Evolutionary conservation across 371 early-diverging fungal genomes (phyloP), one percentile per base, ranked within the genome.

Genomic region (Phascolomyces articulosus): DNA sequence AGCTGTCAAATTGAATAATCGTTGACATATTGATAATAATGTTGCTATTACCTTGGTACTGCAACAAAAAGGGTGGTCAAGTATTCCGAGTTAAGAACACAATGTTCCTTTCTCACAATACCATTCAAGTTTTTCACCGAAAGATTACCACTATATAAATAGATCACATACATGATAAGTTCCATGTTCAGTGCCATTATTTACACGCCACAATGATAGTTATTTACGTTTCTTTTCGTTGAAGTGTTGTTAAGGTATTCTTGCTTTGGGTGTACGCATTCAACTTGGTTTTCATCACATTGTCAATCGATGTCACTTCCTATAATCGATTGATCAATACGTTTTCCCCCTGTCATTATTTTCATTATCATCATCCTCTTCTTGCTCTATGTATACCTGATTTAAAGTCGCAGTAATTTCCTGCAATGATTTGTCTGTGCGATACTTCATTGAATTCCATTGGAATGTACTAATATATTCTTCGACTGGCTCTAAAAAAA

Each of bases 381-480:
- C 16, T n/a, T 49, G 16, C 9, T 26, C 7, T 60, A 31, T 58
- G 18, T 8, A 60, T 61, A 78, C 84, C 69, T 84, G 78, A 47
- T 68, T 72, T 34, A 98, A 86, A 55, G 87, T 77, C 38, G 90
- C 87, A 1, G 91, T 83, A 15, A 96, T 87, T 65, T 97, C 98
- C 58, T 89, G 85, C 65, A 97, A 76, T 8, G 95, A 85, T 75
- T 93, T 93, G 78, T 98, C 98, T 0, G 91, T 87, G 55, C 98
- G 87, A 75, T 96, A 98, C 77, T 96, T 97, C 90, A 95, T 91
- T n/a, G 89, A 88, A 74, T 97, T 95, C 98, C 98, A 98, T 57
- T 89, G 84, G 70, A 97, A 97, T 27, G 87, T 79, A 62, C 87
- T 86, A 20, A 97, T 74, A 64, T 90, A 97, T 55, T 90, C 83